Evolutionary conservation across 169 alveolate genomes (phyloP), one percentile per base, ranked within the genome.

Genomic region (Plasmodium vinckei): DNA sequence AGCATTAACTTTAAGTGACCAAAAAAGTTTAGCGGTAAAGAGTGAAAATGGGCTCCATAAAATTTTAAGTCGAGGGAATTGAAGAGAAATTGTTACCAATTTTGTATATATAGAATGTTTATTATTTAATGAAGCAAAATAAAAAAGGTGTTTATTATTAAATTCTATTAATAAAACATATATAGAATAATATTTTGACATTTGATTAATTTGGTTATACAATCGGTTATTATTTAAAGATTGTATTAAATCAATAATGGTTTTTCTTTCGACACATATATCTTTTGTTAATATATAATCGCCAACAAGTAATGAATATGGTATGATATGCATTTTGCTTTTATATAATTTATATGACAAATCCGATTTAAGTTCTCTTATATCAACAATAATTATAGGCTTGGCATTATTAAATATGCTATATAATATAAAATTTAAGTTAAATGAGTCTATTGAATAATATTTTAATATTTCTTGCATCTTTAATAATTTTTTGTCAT

Each of bases 191-290:
- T 92, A 90, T 54, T 69, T 92, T 15, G 93, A 59, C 90, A 92
- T 72, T 92, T 90, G 91, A 47, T 92, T 87, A 7, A 94, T 89
- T 92, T 95, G 97, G 23, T 95, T 94, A 33, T 93, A 87, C 21
- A 95, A 91, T 69, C 97, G 89, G 27, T 96, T 96, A 53, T 87
- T 87, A 54, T 56, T 92, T 54, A 95, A 79, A 3, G 97, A 95
- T 19, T 61, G 87, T 9, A 73, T 68, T 49, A 95, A 91, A 56
- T 95, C 97, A 1, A 61, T 65, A 19, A 94, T 88, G 5, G 95
- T 93, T 93, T 95, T 95, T 67, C 97, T 89, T 44, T 95, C 97
- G 19, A 95, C 92, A 91, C 97, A 94, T 25, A 94, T 93, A 84
- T 95, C 97, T 53, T 57, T 89, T 10, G 97, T 94, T 61, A 95